phyloP scores from a whole-genome alignment of 805 yeast species.

The Wickerhamomyces bisporus region DNA sequence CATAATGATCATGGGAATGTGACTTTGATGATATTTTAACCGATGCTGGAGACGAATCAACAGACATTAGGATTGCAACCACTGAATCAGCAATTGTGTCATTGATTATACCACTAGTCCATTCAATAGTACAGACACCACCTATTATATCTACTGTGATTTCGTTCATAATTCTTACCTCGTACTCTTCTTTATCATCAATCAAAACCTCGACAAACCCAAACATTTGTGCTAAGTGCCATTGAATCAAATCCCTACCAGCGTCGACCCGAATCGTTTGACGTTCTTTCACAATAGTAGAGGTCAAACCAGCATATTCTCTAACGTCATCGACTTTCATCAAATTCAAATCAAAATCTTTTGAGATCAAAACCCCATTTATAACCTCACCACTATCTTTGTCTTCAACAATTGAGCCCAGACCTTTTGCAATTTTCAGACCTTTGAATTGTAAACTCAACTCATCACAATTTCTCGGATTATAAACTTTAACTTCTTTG shows the following conservation, averaged over 20 bases:
- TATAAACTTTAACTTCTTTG: constrained; percentile 83
- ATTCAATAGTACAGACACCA: constrained; percentile 63
- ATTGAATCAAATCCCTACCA: constrained; percentile 69
- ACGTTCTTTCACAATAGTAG: constrained; percentile 78
- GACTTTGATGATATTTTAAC: constrained; percentile 74
- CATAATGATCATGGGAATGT: constrained; percentile 40
- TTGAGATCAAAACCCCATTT: constrained; percentile 85
- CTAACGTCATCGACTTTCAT: constrained; percentile 83
- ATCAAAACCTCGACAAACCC: constrained; percentile 66
- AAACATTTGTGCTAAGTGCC: constrained; percentile 96
- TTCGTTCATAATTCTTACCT: constrained; percentile 58
- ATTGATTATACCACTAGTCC: constrained; percentile 85
- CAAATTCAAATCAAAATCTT: constrained; percentile 81
- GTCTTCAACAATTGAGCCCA: constrained; percentile 52
- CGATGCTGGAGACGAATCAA: constrained; percentile 93
- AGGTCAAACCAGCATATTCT: constrained; percentile 81
- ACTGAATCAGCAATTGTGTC: constrained; percentile 95
- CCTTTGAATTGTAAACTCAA: constrained; percentile 76
- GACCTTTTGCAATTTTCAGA: constrained; percentile 72
- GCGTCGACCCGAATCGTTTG: constrained; percentile 79
- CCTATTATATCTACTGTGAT: constrained; percentile 46
- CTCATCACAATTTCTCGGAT: constrained; percentile 87
- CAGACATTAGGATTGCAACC: constrained; percentile 82
- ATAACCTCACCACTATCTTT: constrained; percentile 42
- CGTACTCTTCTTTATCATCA: constrained; percentile 48